Base-by-base conservation (phyloP, 2,329 filamentous ascomycete species). In the Penicillium capsulatum region DNA sequence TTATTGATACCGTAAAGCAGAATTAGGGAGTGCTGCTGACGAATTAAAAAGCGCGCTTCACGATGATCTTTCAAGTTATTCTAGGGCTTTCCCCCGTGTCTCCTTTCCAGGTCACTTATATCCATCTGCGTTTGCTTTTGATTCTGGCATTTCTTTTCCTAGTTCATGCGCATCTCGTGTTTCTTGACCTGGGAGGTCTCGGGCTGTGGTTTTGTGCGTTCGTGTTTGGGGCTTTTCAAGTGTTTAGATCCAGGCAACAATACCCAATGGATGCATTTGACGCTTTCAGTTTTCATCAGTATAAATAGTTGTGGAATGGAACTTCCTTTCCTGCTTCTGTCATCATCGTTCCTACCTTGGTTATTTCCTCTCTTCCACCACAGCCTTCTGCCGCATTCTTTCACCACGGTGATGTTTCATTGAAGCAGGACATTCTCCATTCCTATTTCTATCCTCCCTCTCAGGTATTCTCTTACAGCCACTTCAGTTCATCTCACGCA, bases 261-360 rank as follows among this genome's bases (percentile, higher is more conserved):
- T 50, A 50, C 47, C 49, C 49, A 47, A 46, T 51, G 44, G 38
- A 53, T 48, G 36, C 48, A 44, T 45, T 42, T 42, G 39, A 36
- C 30, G 9, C 19, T 22, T 5, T 22, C 19, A 22, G 5, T n/a
- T 15, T n/a, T 14, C 33, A 34, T 9, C 19, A 4, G 35, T 9
- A 26, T 4, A n/a, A n/a, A 17, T 13, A 3, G 28, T 28, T 11
- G 17, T 8, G 2, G 19, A 22, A 9, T 22, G 9, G 9, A 22
- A n/a, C n/a, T n/a, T n/a, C n/a, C n/a, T n/a, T n/a, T n/a, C n/a
- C n/a, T n/a, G n/a, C n/a, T n/a, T n/a, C n/a, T n/a, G n/a, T n/a
- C n/a, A n/a, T n/a, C n/a, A n/a, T n/a, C n/a, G n/a, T n/a, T n/a
- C n/a, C n/a, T n/a, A n/a, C n/a, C n/a, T n/a, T n/a, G n/a, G n/a